Conservation (phyloP, 441 rosid genomes). For the Brassica hybrid region DNA sequence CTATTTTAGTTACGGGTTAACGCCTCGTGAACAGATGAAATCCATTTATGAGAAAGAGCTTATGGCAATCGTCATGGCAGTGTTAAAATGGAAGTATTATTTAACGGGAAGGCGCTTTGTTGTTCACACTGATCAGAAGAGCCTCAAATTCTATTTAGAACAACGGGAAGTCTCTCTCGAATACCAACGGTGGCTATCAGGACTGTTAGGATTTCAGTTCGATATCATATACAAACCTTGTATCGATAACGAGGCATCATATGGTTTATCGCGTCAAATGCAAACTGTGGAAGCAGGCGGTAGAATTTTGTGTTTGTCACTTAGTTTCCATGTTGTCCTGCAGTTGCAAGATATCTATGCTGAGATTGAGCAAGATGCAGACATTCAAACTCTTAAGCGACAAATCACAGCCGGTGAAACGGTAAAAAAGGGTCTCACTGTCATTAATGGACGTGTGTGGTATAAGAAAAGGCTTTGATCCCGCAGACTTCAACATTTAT, state of each 20-base stretch:
- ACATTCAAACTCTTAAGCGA: not conserved
- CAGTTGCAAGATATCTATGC: not conserved
- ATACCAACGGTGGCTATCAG: not conserved
- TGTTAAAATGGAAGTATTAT: not conserved
- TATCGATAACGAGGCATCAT: not conserved
- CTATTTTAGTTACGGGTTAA: not conserved
- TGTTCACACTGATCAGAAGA: not conserved
- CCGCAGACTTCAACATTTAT: not conserved
- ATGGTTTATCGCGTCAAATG: not conserved
- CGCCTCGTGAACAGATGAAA: not conserved
- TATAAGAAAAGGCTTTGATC: not conserved
- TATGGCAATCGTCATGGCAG: not conserved
- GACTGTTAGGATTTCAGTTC: not conserved
- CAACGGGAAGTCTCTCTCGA: not conserved
- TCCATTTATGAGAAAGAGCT: not conserved
- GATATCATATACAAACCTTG: not conserved
- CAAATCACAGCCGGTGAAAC: not conserved
- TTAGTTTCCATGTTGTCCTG: not conserved
- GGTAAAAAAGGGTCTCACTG: not conserved
- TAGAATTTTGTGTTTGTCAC: not conserved
- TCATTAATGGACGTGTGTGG: not conserved
- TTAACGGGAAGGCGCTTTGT: not conserved
- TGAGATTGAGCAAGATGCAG: not conserved
- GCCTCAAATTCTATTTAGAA: not conserved
- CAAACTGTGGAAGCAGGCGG: not conserved